Conservation (phyloP, 495 filamentous ascomycete genomes). For the Penicillium simplicissimum region DNA sequence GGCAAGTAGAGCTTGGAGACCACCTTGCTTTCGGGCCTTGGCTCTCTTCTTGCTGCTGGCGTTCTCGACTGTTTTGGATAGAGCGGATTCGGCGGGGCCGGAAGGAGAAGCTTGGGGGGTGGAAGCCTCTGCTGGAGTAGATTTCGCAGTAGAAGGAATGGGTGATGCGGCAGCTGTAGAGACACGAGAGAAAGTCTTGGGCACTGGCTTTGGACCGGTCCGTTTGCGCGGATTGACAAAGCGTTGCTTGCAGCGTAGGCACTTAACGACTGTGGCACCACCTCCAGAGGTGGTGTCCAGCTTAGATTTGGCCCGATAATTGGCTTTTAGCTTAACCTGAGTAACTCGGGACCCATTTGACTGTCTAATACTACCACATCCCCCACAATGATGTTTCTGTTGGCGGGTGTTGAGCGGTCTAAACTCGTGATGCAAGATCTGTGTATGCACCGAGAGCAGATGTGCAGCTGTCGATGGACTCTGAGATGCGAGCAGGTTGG, state of each 20-base stretch:
- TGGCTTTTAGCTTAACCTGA: constrained; percentile 29
- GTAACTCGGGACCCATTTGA: constrained; percentile 42
- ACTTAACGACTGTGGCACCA: constrained; percentile 39
- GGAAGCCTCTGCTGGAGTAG: constrained; percentile 6
- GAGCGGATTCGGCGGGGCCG: constrained; percentile 4
- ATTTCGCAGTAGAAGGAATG: constrained; percentile 6
- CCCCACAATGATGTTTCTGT: constrained; percentile 46
- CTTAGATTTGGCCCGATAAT: constrained; percentile 19
- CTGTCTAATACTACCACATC: constrained; percentile 53
- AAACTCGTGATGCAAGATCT: constrained; percentile 40
- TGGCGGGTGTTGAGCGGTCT: constrained; percentile 41
- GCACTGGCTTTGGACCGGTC: constrained; percentile 14
- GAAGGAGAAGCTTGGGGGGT: neutral
- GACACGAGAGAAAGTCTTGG: constrained; percentile 15
- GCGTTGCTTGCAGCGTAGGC: constrained; percentile 40
- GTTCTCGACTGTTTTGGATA: constrained; percentile 41
- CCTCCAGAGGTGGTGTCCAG: neutral
- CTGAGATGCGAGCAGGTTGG: constrained; percentile 36
- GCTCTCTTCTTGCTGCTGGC: constrained; percentile 60
- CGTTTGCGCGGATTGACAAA: constrained; percentile 25
- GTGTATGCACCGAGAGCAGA: constrained; percentile 45
- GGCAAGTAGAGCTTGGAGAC: constrained; percentile 58
- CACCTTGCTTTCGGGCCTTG: constrained; percentile 58
- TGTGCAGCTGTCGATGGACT: constrained; percentile 53
- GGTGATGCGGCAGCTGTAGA: constrained; percentile 14